Conservation (phyloP, 1,284 basidiomycete genomes). For the Rhodofomes roseus region DNA sequence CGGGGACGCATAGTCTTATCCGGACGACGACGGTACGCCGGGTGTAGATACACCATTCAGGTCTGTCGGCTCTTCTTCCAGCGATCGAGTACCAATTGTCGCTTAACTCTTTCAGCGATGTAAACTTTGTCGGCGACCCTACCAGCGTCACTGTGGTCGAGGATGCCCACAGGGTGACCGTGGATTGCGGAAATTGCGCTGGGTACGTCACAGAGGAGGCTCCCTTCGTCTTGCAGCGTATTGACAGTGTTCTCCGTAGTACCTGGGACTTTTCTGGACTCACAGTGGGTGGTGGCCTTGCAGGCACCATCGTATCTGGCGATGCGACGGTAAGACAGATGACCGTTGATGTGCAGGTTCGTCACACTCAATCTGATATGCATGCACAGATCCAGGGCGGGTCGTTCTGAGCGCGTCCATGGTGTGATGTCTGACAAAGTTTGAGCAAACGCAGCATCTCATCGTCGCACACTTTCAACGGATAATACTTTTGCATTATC, state of each 20-base stretch:
- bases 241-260: not conserved
- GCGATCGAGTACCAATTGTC: not conserved
- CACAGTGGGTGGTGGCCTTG: not conserved
- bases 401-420: not conserved
- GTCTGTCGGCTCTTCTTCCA: not conserved
- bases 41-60: not conserved
- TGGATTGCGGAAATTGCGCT: not conserved
- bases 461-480: too few species aligned
- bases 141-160: not conserved
- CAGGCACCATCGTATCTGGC: not conserved
- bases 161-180: not conserved
- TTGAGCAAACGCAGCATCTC: too few species aligned
- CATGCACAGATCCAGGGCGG: not conserved
- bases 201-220: not conserved
- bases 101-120: not conserved
- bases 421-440: too few species aligned
- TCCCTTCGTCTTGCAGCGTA: not conserved
- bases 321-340: not conserved
- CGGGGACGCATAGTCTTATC: not conserved
- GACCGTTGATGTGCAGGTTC: too few species aligned
- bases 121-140: not conserved
- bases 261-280: not conserved
- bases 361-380: too few species aligned
- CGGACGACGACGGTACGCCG: not conserved
- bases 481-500: too few species aligned